Base-by-base conservation (phyloP, 345 rosid species). In the Acer saccharum region DNA sequence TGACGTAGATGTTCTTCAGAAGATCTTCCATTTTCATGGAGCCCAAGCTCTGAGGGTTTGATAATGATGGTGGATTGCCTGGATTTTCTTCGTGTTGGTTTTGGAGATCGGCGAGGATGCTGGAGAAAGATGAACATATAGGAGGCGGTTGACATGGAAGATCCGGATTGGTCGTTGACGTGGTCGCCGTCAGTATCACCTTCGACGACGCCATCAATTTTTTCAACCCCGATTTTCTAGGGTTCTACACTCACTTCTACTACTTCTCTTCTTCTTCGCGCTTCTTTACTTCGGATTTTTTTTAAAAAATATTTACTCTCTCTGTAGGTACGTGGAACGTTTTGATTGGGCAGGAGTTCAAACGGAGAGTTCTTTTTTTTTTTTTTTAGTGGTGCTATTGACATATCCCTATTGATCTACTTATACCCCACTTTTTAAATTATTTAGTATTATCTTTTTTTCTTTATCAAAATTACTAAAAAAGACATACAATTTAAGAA, bases 61-160 rank as follows among this genome's bases (percentile, higher is more conserved):
- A 8, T 0, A 43, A 6, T 65, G 43, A 3, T 11, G 77, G 11
- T 12, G 77, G 63, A 64, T 73, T 73, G 71, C n/a, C 23, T 13
- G 67, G 14, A 65, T 50, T 67, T 27, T 75, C 73, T 41, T 69
- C 72, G 5, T 58, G 77, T 21, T 77, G 84, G 46, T 70, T 70
- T 52, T 81, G 91, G 70, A 86, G 88, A 84, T 89, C 90, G 77
- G 87, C 73, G 46, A 87, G 78, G 67, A 89, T 84, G 13, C 85
- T 52, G 76, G 89, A 79, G 84, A 82, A 77, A 18, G 89, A 84
- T 10, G 93, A 61, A 63, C 87, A 84, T 13, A 84, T 50, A 32
- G 85, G 7, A n/a, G 86, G 74, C 0, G 75, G 71, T 76, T 86
- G 81, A 79, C 86, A 89, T 74, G 93, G 80, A 84, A 82, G 86